These are phyloP conservation scores for Ganoderma resinaceum DNA, from an alignment of 1,284 basidiomycete species.

Conservation along the genomic window DNA sequence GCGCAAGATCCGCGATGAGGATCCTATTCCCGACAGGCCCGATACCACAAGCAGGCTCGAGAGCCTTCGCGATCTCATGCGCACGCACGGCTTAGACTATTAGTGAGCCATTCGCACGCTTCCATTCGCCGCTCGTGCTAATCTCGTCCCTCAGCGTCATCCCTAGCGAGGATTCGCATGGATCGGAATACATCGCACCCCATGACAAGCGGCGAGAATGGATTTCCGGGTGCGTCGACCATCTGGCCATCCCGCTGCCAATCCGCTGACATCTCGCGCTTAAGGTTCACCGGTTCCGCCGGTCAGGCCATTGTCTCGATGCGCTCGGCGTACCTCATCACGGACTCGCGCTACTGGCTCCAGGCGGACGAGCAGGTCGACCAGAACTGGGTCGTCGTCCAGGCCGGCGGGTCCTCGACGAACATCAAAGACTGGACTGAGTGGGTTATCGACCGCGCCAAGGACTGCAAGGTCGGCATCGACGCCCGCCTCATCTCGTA, in stretches of 20 bases:
- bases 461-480: constrained; percentile 75
- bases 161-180: constrained; percentile 89
- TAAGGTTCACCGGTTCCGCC: constrained; percentile 86
- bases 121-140: constrained; percentile 16
- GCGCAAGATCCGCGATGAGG: constrained; percentile 70
- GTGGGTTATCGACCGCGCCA: constrained; percentile 69
- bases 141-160: constrained; percentile 56
- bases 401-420: constrained; percentile 62
- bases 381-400: constrained; percentile 78
- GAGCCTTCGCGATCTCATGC: constrained; percentile 74
- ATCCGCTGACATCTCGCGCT: constrained; percentile 1
- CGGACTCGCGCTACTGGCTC: constrained; percentile 90
- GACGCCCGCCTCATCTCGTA: constrained; percentile 90
- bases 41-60: constrained; percentile 71
- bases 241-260: not conserved
- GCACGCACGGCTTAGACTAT: constrained; percentile 80
- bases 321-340: constrained; percentile 75
- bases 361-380: constrained; percentile 85
- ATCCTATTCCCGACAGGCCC: constrained; percentile 55
- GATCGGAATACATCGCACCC: constrained; percentile 85
- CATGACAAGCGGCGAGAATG: constrained; percentile 86
- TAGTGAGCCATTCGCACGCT: constrained; percentile 66
- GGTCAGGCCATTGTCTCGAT: constrained; percentile 83
- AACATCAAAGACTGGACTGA: constrained; percentile 81
- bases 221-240: constrained; percentile 74